Base-by-base conservation (phyloP, 2,329 filamentous ascomycete species). In the Byssoonygena ceratinophila region DNA sequence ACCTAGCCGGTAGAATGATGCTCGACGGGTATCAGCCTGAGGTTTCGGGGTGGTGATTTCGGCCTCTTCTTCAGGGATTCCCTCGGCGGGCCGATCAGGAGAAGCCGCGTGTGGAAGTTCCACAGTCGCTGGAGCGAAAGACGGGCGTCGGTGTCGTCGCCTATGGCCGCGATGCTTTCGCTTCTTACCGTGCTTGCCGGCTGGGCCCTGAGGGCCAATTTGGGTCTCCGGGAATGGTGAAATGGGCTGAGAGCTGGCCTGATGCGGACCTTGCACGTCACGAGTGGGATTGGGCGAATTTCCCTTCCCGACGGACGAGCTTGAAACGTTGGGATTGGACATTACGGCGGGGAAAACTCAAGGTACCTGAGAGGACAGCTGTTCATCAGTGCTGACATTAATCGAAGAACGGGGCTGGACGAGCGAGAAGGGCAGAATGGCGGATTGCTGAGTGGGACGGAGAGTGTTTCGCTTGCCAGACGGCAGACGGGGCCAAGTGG, bases 91-190 rank as follows among this genome's bases (percentile, higher is more conserved):
- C 62, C 55, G 27, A 46, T 46, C 52, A 31, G 49, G 31, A 25
- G 53, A 50, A 53, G 58, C 59, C 48, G 46, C 57, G 40, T 66
- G 71, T 51, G 71, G 72, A 44, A 67, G 71, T 32, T 84, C 82
- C 36, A 49, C 34, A 36, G 82, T 79, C 0, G 80, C 71, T 14
- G 78, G 74, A 22, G 85, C 83, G 64, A 95, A 95, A 7, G 88
- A 94, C 71, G 87, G 87, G 57, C 86, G 80, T 58, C 88, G 80
- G 56, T 81, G 71, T 54, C 81, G 81, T 68, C 88, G 89, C 75
- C 84, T 90, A 34, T 85, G 84, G 29, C 80, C 83, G 41, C 86
- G 80, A 66, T 88, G 84, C 60, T 82, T 84, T 64, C 84, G 85
- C 65, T 87, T 86, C 73, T 83, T 82, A 61, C 44, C 41, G 20